Evolutionary conservation across 441 rosid genomes (phyloP), one percentile per base, ranked within the genome.

Genomic region (Arabidopsis lyrata): DNA sequence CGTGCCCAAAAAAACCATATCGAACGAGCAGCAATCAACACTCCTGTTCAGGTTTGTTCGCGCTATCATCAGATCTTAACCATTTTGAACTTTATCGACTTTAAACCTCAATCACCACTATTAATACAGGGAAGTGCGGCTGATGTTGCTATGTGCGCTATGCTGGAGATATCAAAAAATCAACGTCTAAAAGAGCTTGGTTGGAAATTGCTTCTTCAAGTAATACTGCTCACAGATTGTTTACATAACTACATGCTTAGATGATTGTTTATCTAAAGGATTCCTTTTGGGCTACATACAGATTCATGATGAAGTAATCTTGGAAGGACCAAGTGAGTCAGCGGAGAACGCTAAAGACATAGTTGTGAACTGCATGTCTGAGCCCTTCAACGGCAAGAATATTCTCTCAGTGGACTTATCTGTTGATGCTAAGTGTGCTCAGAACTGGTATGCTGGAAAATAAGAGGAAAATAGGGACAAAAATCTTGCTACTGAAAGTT

Each of bases 131-230:
- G 99, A 76, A 93, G 98, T 85, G 98, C 99, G 32, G 99, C 99
- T 74, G 98, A 95, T 81, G 97, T 95, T 69, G 99, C 98, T 63
- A 95, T 91, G 96, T 91, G 98, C 61, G 99, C 99, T 42, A 95
- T 92, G 99, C 72, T 95, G 74, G 88, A 87, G 83, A 95, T 95
- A 85, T 72, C 91, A 74, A 83, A 48, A 66, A 91, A 95, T 69
- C 65, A 59, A 35, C 81, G 78, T 20, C 73, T 95, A 74, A 80
- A 86, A 74, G 92, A 90, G 78, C 95, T 95, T 58, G 98, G 98
- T 20, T 95, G 99, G 99, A 93, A 75, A 75, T 84, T 95, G 72
- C 89, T 95, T 78, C 85, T 95, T 78, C 98, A 95, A 92, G 99
- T 92, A 66, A 56, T 59, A 66, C 42, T 24, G 11, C 24, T 61